Base-by-base conservation (phyloP, 2,329 filamentous ascomycete species). In the Cercospora zeae-maydis region DNA sequence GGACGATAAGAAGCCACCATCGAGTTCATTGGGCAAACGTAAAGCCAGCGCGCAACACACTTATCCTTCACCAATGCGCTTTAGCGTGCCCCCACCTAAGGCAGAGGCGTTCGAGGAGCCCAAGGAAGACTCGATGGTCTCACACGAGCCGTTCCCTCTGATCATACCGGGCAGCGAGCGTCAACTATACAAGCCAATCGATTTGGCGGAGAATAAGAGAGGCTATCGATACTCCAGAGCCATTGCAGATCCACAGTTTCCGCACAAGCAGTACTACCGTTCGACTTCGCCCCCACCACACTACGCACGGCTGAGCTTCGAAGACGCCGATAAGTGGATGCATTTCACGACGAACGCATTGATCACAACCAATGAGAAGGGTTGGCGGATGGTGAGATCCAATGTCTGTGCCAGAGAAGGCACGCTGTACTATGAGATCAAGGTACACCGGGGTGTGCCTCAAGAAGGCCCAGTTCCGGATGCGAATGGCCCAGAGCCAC, bases 381-480 rank as follows among this genome's bases (percentile, higher is more conserved):
- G 95, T 8, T 97, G 95, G 83, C 86, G 96, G 63, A 95, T 93
- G 82, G 89, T 90, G 1, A 86, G 93, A 39, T 92, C 91, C 11
- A 99, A 99, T 71, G 89, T 98, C 0, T 92, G 90, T 24, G 90
- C 93, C 4, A 84, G 95, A 51, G 91, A 98, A 76, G 95, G 95
- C 0, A 86, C 90, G 33, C 92, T 91, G 82, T 99, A 96, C 76
- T 99, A 92, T 82, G 95, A 99, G 78, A 92, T 93, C 76, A 93
- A 90, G 72, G 86, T 99, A 59, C 88, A 93, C 9, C 86, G 88
- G 67, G 95, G 95, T 36, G 87, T 91, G 45, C 80, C 85, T 2
- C 76, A 77, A 55, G 72, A 76, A 51, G 79, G 78, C 6, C 78
- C 78, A 21, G 75, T 76, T 19, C 73, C 74, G 24, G 73, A 73